Percentiles rank a stretch among this genome's conserved stretches.
Conservation (phyloP, 257 asterid genomes). For the Striga asiatica region DNA sequence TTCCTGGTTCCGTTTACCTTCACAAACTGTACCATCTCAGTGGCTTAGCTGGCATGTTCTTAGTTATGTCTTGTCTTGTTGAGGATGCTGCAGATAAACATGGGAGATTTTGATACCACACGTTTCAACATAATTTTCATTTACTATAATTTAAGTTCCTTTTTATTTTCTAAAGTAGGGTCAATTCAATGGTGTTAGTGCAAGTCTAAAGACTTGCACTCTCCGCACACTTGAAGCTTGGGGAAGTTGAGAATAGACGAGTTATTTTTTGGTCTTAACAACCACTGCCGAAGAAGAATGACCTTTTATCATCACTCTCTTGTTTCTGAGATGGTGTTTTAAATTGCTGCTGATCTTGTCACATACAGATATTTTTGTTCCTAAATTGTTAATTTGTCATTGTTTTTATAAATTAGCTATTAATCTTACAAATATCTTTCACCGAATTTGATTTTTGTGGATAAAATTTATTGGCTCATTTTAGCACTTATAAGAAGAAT, state of each 20-base stretch:
- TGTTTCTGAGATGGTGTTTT: constrained; percentile 4
- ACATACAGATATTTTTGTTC: not conserved
- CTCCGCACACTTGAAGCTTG: not conserved
- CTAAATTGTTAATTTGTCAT: constrained; percentile 10
- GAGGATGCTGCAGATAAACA: not conserved
- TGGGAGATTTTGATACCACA: constrained; percentile 1
- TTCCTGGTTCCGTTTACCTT: not conserved
- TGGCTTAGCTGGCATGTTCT: not conserved
- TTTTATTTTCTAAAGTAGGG: not conserved
- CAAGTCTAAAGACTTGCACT: constrained; percentile 1
- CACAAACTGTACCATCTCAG: not conserved
- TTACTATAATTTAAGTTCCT: too few species aligned
- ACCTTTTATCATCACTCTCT: not conserved
- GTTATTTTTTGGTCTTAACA: constrained; percentile 10
- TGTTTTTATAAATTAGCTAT: too few species aligned
- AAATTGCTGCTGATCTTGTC: not conserved
- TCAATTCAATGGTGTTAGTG: not conserved
- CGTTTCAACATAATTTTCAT: not conserved
- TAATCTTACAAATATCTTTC: too few species aligned
- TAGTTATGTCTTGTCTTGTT: not conserved
- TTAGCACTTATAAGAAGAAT: constrained; percentile 9
- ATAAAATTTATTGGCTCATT: constrained; percentile 11
- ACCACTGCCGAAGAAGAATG: constrained; percentile 2
- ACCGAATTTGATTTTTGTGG: constrained; percentile 5
- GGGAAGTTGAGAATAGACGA: not conserved